These are phyloP conservation scores for Albizia julibrissin DNA, from an alignment of 306 rosid genomes.

Conservation along the genomic window DNA sequence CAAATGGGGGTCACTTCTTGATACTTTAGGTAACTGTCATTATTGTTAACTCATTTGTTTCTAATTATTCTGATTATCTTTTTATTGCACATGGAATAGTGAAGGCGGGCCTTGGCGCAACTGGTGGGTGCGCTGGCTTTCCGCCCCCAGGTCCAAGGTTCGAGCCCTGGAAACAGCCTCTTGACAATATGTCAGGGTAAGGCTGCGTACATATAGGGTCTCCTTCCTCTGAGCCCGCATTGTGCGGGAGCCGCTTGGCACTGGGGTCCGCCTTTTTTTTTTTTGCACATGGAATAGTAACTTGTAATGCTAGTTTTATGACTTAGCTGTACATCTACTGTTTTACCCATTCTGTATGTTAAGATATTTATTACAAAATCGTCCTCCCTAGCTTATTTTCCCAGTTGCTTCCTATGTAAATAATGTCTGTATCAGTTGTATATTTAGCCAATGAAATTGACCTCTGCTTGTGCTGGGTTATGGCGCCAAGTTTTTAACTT, in stretches of 20 bases:
- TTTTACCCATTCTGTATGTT: constrained; percentile 1
- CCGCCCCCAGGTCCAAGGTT: too few species aligned
- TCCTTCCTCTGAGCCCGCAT: too few species aligned
- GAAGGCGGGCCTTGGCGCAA: too few species aligned
- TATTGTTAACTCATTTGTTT: constrained; percentile 16
- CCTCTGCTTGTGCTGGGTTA: not conserved
- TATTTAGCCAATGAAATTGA: not conserved
- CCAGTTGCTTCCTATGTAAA: constrained; percentile 9
- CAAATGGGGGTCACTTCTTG: constrained; percentile 57
- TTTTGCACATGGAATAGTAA: constrained; percentile 1
- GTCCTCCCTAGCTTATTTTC: constrained; percentile 9
- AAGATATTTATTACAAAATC: constrained; percentile 21
- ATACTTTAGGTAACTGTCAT: constrained; percentile 65
- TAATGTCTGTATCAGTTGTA: not conserved
- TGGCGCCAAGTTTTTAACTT: not conserved
- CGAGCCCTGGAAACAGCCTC: too few species aligned
- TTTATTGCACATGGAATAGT: not conserved
- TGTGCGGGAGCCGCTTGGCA: too few species aligned
- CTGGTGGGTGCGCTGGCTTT: too few species aligned
- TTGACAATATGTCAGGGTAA: too few species aligned
- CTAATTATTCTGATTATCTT: constrained; percentile 3
- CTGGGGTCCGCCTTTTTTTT: too few species aligned
- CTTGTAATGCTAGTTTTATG: not conserved
- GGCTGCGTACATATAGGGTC: too few species aligned
- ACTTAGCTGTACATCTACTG: constrained; percentile 1